Evolutionary conservation across 352 stramenopile species (phyloP).

Genomic region (Globisporangium heterothallicum): DNA sequence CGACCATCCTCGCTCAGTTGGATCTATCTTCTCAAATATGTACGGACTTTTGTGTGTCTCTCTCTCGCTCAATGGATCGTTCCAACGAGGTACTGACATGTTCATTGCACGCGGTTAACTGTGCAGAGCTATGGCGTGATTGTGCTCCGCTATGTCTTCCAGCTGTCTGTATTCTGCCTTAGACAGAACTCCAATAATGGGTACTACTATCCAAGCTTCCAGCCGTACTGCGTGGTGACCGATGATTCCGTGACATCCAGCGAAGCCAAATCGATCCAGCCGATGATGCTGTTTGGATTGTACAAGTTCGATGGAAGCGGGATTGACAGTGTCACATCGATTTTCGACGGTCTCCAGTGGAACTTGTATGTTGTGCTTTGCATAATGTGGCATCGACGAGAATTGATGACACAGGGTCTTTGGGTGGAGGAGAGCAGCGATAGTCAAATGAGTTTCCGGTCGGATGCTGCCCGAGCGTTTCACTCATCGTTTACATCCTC

Average conservation of each 20-base stretch:
- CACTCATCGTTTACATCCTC: conserved; percentile 52
- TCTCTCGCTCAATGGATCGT: background rate
- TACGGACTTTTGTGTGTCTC: conserved; percentile 26
- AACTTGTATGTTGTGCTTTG: conserved; percentile 78
- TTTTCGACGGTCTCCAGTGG: conserved; percentile 76
- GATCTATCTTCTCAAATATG: conserved; percentile 77
- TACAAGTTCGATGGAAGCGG: conserved; percentile 84
- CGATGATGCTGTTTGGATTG: conserved; percentile 71
- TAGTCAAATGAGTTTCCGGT: conserved; percentile 34
- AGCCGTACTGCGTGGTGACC: conserved; percentile 55
- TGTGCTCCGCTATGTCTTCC: conserved; percentile 68
- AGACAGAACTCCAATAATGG: conserved; percentile 42
- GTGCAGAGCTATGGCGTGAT: conserved; percentile 44
- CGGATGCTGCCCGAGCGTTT: conserved; percentile 34
- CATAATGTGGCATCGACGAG: conserved; percentile 74
- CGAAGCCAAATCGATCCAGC: conserved; percentile 65
- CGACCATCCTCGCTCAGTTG: conserved; percentile 53
- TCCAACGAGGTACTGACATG: conserved; percentile 1
- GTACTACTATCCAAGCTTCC: conserved; percentile 72
- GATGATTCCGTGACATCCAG: conserved; percentile 19
- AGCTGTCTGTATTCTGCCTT: conserved; percentile 81
- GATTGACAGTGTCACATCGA: conserved; percentile 40
- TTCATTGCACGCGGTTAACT: background rate
- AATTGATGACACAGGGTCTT: conserved; percentile 74
- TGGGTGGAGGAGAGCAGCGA: conserved; percentile 41